A percentile compares a stretch with the other conserved stretches of the same genome.
Evolutionary conservation across 208 protist genomes (phyloP).

Genomic region (Sergeia podlipaevii): DNA sequence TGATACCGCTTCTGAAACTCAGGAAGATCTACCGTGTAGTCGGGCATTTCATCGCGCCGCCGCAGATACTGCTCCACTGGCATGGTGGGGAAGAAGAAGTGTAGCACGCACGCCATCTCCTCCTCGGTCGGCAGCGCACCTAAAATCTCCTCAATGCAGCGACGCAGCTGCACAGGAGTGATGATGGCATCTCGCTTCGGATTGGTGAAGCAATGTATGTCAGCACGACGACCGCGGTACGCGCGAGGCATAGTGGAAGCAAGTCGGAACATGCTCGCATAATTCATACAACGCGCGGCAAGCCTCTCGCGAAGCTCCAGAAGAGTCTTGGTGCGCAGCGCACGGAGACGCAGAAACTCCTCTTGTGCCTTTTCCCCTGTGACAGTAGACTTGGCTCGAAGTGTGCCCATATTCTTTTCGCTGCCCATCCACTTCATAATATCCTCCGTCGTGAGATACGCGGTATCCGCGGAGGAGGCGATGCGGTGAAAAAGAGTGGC

Average conservation of each 20-base stretch:
- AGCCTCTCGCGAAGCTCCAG: conserved; percentile 53
- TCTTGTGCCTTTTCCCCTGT: conserved; percentile 32
- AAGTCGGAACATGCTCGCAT: conserved; percentile 84
- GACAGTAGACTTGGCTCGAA: conserved; percentile 4
- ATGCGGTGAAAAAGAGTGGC: conserved; percentile 61
- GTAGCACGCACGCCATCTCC: conserved; percentile 66
- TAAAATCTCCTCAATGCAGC: conserved; percentile 82
- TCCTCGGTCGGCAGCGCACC: conserved; percentile 39
- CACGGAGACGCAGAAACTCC: conserved; percentile 37
- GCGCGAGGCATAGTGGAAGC: conserved; percentile 83
- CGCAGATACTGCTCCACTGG: conserved; percentile 53
- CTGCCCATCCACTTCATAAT: conserved; percentile 67
- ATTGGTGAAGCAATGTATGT: conserved; percentile 76
- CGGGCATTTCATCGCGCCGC: conserved; percentile 38
- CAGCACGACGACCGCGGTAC: conserved; percentile 49
- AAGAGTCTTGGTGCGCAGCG: conserved; percentile 43
- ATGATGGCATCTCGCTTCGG: conserved; percentile 71
- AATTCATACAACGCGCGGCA: conserved; percentile 69
- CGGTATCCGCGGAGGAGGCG: conserved; percentile 29
- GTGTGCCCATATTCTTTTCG: conserved; percentile 24
- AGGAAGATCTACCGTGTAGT: conserved; percentile 55
- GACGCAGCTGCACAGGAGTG: conserved; percentile 83
- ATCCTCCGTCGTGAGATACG: conserved; percentile 68
- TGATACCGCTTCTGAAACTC: conserved; percentile 76
- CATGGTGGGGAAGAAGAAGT: conserved; percentile 85